Conservation (phyloP, 371 early-diverging fungal genomes). For the Umbelopsis sp. region DNA sequence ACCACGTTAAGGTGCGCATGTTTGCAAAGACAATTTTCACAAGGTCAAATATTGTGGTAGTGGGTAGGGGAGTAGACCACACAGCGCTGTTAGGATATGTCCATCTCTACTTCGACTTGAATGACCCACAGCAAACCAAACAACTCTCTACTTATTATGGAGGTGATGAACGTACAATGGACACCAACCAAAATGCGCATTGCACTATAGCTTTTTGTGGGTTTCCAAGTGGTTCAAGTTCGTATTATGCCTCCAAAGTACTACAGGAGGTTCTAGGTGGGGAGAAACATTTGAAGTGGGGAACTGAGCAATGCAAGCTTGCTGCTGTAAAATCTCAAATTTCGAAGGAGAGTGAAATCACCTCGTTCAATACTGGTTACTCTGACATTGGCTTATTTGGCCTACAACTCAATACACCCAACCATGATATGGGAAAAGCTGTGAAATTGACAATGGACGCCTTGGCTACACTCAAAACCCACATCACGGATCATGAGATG, state of each 20-base stretch:
- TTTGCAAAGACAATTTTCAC: neutral
- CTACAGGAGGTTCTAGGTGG: neutral
- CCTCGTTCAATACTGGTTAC: neutral
- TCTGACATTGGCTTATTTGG: constrained; percentile 6
- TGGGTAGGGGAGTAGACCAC: constrained; percentile 4
- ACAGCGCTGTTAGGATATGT: constrained; percentile 1
- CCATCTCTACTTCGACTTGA: constrained; percentile 6
- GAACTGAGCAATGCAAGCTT: neutral
- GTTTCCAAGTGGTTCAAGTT: neutral
- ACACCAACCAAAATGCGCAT: neutral
- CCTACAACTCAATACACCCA: neutral
- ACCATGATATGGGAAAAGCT: neutral
- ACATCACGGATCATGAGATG: neutral
- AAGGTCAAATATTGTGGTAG: neutral
- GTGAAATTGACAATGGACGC: neutral
- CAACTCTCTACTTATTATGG: neutral
- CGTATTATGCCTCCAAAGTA: neutral
- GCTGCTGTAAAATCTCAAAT: neutral
- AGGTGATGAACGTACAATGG: neutral
- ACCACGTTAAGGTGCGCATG: neutral
- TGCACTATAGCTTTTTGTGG: neutral
- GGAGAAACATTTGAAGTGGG: neutral
- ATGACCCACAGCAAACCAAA: neutral
- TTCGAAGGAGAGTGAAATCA: neutral
- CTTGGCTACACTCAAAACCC: neutral